Percentiles rank a stretch among this genome's conserved stretches.
These are phyloP conservation scores for Sphaerobolus stellatus DNA, from an alignment of 1,284 basidiomycete species.

Conservation along the genomic window DNA sequence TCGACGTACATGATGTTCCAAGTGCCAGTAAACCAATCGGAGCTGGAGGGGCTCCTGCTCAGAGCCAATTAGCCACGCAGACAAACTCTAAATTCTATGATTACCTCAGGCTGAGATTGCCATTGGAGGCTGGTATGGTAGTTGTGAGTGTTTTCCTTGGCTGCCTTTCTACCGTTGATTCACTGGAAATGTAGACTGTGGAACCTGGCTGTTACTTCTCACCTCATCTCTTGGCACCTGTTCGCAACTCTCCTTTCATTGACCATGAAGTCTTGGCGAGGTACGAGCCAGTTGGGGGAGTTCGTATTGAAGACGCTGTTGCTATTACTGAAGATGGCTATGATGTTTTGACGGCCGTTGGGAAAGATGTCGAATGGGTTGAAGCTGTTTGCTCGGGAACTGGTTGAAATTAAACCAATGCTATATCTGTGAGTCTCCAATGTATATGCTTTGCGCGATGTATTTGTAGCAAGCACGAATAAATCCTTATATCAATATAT, in stretches of 20 bases:
- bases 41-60: slow-evolving; percentile 29
- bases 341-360: slow-evolving; percentile 80
- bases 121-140: slow-evolving; percentile 76
- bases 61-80: slow-evolving; percentile 16
- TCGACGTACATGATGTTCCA: slow-evolving; percentile 88
- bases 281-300: slow-evolving; percentile 82
- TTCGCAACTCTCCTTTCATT: slow-evolving; percentile 68
- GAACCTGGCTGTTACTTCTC: slow-evolving; percentile 91
- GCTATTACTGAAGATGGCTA: slow-evolving; percentile 64
- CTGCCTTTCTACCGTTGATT: slow-evolving; percentile 11
- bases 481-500: too few species aligned
- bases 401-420: slow-evolving; percentile 36
- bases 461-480: too few species aligned
- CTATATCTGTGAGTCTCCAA: too few species aligned
- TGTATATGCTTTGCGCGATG: too few species aligned
- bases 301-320: slow-evolving; percentile 88
- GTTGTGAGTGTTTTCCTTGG: slow-evolving; percentile 51
- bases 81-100: slow-evolving; percentile 68
- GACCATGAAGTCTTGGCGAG: slow-evolving; percentile 66
- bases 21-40: slow-evolving; percentile 67
- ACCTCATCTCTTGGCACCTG: slow-evolving; percentile 69
- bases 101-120: slow-evolving; percentile 74
- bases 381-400: slow-evolving; percentile 74
- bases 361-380: slow-evolving; percentile 75
- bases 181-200: slow-evolving; percentile 54